Percentiles rank a stretch among this genome's conserved stretches.
These are phyloP conservation scores for Fusarium foetens DNA, from an alignment of 2,329 filamentous ascomycete species.

Conservation along the genomic window DNA sequence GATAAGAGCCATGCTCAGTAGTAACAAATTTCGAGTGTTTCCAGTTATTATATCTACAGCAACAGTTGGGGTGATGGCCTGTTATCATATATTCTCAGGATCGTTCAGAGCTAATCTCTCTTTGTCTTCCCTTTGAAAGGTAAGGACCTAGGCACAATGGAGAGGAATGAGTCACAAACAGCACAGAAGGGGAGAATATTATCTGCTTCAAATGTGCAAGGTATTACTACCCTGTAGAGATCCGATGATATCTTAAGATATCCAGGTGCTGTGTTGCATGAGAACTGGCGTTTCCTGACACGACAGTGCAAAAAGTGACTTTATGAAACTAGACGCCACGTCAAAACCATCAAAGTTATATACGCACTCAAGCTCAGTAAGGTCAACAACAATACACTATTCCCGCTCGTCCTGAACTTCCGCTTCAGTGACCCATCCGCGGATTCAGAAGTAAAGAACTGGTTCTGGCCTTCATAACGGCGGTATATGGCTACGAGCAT, in stretches of 20 bases:
- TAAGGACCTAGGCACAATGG: no score
- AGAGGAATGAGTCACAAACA: not conserved
- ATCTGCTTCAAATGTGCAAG: not conserved
- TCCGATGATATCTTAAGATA: not conserved
- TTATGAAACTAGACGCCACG: conserved; percentile 56
- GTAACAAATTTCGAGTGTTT: no score
- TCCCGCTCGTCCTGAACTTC: conserved; percentile 72
- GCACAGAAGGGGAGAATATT: not conserved
- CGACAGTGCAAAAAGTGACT: not conserved
- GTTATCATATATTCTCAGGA: not conserved
- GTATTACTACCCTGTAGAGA: not conserved
- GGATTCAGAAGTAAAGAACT: conserved; percentile 77
- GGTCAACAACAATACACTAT: conserved; percentile 69
- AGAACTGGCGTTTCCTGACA: not conserved
- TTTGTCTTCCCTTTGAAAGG: not conserved
- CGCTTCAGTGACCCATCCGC: conserved; percentile 51
- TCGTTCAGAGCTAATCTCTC: no score
- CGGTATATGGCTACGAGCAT: conserved; percentile 86
- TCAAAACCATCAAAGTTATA: conserved; percentile 65
- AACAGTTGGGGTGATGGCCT: not conserved
- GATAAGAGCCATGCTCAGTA: not conserved
- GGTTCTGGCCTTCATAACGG: conserved; percentile 89
- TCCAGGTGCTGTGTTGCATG: no score
- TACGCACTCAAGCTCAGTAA: conserved; percentile 67
- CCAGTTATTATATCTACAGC: no score